phyloP scores from a whole-genome alignment of 2,329 filamentous ascomycete genomes.

The Botrytis aclada region DNA sequence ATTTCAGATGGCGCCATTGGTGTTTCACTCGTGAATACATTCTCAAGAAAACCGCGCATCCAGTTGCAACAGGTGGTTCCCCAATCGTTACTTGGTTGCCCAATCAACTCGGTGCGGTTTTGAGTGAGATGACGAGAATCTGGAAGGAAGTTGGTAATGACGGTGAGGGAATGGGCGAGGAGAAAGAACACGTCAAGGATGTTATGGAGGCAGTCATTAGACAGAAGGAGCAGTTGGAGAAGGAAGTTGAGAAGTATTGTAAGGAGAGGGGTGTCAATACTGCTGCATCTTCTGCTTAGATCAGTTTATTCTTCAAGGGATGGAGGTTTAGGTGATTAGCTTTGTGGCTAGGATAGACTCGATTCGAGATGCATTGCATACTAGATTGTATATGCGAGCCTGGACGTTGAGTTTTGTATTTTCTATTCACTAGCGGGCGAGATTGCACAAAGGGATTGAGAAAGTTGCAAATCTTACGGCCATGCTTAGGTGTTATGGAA shows the following conservation, averaged over 20 bases:
- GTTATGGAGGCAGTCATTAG: constrained; percentile 64
- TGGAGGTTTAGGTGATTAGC: not conserved
- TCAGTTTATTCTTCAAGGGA: not conserved
- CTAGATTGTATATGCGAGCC: not conserved
- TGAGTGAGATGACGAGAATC: constrained; percentile 65
- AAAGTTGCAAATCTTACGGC: not conserved
- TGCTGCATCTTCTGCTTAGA: not conserved
- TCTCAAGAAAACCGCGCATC: constrained; percentile 71
- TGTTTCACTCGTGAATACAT: constrained; percentile 84
- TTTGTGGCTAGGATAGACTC: not conserved
- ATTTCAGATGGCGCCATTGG: constrained; percentile 83
- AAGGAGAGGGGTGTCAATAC: constrained; percentile 47
- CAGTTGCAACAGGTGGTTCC: constrained; percentile 75
- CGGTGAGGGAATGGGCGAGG: constrained; percentile 33
- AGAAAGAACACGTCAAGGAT: constrained; percentile 59
- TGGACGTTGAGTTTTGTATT: too few species aligned
- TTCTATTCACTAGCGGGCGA: too few species aligned
- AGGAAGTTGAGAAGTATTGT: constrained; percentile 75
- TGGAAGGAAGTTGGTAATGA: constrained; percentile 38
- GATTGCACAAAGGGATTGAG: not conserved
- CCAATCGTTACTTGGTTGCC: constrained; percentile 83
- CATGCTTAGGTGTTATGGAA: not conserved
- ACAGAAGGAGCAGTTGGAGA: constrained; percentile 63
- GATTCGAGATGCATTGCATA: not conserved
- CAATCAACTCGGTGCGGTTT: constrained; percentile 73